phyloP scores from a whole-genome alignment of 1,139 yeast species.

The Geotrichum bryndzae region DNA sequence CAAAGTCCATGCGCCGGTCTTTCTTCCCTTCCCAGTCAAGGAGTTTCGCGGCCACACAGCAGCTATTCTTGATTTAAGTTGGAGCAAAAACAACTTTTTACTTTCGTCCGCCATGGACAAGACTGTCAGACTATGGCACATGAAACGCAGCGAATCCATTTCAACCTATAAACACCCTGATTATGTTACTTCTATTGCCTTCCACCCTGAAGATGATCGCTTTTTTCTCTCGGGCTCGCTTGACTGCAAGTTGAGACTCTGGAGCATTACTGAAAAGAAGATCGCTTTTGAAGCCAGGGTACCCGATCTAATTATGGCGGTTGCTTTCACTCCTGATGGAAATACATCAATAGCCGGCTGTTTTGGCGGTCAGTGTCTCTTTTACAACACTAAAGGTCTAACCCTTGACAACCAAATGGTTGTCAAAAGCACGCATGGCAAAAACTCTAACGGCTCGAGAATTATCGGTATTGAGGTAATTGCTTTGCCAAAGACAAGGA shows the following conservation, averaged over 20 bases:
- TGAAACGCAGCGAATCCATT: constrained; percentile 57
- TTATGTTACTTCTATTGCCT: constrained; percentile 74
- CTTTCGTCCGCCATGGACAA: constrained; percentile 81
- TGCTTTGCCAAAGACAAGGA: constrained; percentile 20
- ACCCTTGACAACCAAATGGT: constrained; percentile 52
- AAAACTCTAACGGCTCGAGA: constrained; percentile 32
- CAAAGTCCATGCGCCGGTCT: constrained; percentile 61
- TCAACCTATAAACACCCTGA: constrained; percentile 68
- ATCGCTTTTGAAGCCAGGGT: constrained; percentile 43
- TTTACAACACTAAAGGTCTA: constrained; percentile 62
- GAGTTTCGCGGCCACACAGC: constrained; percentile 62
- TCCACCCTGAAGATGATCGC: constrained; percentile 84
- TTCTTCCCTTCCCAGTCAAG: constrained; percentile 61
- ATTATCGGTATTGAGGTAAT: constrained; percentile 34
- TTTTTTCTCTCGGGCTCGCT: constrained; percentile 80
- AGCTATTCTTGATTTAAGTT: constrained; percentile 67
- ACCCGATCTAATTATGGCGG: constrained; percentile 56
- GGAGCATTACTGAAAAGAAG: constrained; percentile 78
- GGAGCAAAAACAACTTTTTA: constrained; percentile 84
- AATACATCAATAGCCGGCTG: constrained; percentile 67
- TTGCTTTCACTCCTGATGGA: constrained; percentile 67
- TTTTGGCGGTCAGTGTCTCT: constrained; percentile 63
- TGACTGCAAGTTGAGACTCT: constrained; percentile 69
- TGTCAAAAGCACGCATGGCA: constrained; percentile 39
- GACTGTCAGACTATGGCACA: constrained; percentile 81